Evolutionary conservation across 768 basidiomycete genomes (phyloP).

Genomic region (Cubamyces lactineus): DNA sequence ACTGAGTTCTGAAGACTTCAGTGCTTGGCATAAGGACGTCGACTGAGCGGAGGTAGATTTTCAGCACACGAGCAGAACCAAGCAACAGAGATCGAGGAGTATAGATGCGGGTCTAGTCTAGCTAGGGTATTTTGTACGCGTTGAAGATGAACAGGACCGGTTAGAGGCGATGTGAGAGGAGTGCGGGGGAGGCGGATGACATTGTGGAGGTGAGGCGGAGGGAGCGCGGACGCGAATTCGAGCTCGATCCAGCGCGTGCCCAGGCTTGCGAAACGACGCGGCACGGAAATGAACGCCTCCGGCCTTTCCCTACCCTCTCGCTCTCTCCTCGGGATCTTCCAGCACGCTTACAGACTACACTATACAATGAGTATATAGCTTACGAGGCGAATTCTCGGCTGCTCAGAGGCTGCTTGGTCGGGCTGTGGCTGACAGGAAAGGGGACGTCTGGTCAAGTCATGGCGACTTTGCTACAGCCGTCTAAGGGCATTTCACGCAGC

Average conservation of each 20-base stretch:
- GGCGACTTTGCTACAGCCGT: too few relatives aligned
- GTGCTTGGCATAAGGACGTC: slow-evolving; percentile 16
- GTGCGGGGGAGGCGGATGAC: slow-evolving; percentile 15
- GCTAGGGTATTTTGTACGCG: not conserved
- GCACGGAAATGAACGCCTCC: slow-evolving; percentile 19
- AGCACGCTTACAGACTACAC: not conserved
- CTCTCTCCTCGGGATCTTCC: slow-evolving; percentile 12
- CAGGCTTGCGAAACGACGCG: slow-evolving; percentile 23
- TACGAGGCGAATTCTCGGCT: too few relatives aligned
- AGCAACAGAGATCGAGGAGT: not conserved
- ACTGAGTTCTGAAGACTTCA: not conserved
- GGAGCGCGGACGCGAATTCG: not conserved
- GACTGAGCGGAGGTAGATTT: not conserved
- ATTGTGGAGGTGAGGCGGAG: slow-evolving; percentile 17
- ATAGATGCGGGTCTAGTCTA: not conserved
- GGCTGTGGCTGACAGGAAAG: too few relatives aligned
- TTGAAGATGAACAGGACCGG: not conserved
- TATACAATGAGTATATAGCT: too few relatives aligned
- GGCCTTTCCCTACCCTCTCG: not conserved
- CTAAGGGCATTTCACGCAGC: too few relatives aligned
- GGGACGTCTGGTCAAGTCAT: too few relatives aligned
- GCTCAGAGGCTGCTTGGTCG: too few relatives aligned
- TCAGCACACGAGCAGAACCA: slow-evolving; percentile 8
- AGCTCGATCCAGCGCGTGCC: not conserved
- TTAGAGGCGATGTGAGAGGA: not conserved